phyloP scores from a whole-genome alignment of 441 rosid species.

The Gossypium trilobum region DNA sequence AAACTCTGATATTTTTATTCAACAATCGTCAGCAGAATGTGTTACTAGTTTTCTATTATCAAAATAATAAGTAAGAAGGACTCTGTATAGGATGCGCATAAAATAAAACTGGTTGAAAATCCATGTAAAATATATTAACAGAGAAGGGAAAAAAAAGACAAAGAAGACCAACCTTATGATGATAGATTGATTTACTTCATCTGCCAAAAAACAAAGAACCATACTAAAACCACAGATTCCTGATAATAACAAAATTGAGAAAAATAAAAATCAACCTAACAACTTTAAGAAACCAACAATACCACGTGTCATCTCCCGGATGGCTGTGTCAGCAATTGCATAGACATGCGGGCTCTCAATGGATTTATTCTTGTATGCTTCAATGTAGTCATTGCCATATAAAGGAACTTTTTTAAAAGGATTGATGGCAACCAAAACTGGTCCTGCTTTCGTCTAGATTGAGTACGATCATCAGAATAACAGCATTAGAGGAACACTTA shows the following conservation, averaged over 20 bases:
- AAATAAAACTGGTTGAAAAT: neutral
- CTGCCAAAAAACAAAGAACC: conserved; percentile 35
- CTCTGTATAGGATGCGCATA: neutral
- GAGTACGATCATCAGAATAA: conserved; percentile 17
- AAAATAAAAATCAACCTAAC: conserved; percentile 9
- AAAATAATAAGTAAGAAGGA: neutral
- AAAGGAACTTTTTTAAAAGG: conserved; percentile 86
- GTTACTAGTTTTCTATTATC: neutral
- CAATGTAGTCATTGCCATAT: conserved; percentile 67
- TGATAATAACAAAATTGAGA: neutral
- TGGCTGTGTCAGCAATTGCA: conserved; percentile 92
- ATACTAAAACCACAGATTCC: conserved; percentile 16
- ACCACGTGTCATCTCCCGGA: conserved; percentile 96
- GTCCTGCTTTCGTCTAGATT: conserved; percentile 92
- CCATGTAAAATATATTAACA: neutral
- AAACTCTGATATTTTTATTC: neutral
- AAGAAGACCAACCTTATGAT: conserved; percentile 74
- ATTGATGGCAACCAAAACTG: conserved; percentile 89
- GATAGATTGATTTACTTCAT: conserved; percentile 98
- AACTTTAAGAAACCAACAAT: conserved; percentile 18
- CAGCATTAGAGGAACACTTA: conserved; percentile 10
- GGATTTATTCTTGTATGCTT: conserved; percentile 73
- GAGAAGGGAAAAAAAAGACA: neutral
- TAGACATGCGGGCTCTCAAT: conserved; percentile 86
- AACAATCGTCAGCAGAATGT: neutral